Conservation (phyloP, 2,329 filamentous ascomycete species). For the Talaromyces amestolkiae region DNA sequence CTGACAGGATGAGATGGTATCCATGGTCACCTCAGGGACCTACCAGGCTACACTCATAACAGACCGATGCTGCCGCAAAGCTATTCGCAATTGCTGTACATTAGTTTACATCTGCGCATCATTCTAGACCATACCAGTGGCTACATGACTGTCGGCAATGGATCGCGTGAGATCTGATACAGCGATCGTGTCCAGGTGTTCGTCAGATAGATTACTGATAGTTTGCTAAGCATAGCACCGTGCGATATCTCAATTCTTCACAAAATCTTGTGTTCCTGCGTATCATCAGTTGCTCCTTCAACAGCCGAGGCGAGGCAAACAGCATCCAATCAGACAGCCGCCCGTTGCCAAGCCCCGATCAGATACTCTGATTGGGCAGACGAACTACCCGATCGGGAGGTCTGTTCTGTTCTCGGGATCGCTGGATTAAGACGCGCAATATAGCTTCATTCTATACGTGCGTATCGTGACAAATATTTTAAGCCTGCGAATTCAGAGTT, state of each 20-base stretch:
- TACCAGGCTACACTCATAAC: neutral
- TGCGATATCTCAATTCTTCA: neutral
- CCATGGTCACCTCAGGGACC: neutral
- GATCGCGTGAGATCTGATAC: neutral
- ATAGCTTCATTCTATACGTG: neutral
- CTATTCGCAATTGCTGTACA: neutral
- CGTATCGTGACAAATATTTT: conserved; percentile 1
- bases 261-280: neutral
- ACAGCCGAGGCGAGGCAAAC: neutral
- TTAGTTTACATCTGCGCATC: neutral
- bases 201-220: neutral
- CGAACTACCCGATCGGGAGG: conserved; percentile 1
- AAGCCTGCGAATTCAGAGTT: no score
- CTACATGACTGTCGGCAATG: neutral
- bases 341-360: neutral
- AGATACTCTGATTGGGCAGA: neutral
- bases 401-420: neutral
- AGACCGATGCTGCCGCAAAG: neutral
- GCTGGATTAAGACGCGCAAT: neutral
- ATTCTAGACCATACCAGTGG: neutral
- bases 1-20: neutral
- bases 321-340: neutral
- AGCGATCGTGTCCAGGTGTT: neutral
- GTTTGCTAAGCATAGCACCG: neutral
- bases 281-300: neutral